phyloP scores from a whole-genome alignment of 179 eudicot species.

The Patellifolia procumbens region DNA sequence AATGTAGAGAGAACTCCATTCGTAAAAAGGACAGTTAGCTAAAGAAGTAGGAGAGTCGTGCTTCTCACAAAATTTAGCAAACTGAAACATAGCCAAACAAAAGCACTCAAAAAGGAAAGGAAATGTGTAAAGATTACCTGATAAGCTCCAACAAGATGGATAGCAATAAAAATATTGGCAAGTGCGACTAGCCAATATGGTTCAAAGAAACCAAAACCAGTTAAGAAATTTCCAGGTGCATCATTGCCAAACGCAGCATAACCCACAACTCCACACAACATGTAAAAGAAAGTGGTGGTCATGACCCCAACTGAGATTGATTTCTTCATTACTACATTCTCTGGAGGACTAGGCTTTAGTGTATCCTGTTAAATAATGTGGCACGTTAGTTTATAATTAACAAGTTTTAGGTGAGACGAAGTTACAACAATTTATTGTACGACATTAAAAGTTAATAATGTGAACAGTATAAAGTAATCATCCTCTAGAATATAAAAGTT shows the following conservation, averaged over 20 bases:
- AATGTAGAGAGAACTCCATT: too few species aligned
- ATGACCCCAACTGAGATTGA: conserved; percentile 41
- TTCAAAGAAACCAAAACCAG: conserved; percentile 73
- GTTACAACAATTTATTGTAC: too few species aligned
- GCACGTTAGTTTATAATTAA: not conserved
- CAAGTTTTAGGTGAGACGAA: not conserved
- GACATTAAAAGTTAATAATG: too few species aligned
- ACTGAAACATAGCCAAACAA: too few species aligned
- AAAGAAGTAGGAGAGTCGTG: too few species aligned
- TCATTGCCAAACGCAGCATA: conserved; percentile 70
- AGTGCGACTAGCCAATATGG: conserved; percentile 69
- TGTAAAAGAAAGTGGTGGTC: conserved; percentile 52
- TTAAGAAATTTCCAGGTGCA: conserved; percentile 67
- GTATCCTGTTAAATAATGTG: conserved; percentile 39
- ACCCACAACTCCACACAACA: conserved; percentile 56
- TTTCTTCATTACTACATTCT: conserved; percentile 55
- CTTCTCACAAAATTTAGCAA: too few species aligned
- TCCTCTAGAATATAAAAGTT: too few species aligned
- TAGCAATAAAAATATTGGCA: conserved; percentile 52
- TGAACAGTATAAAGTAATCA: too few species aligned
- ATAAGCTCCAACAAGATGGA: conserved; percentile 68
- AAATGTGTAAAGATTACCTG: conserved; percentile 38
- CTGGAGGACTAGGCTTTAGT: conserved; percentile 46
- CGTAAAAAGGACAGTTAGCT: too few species aligned
- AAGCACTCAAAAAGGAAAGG: not conserved